phyloP scores from a whole-genome alignment of 78 protist genomes.

The Dictyostelium firmibasis region DNA sequence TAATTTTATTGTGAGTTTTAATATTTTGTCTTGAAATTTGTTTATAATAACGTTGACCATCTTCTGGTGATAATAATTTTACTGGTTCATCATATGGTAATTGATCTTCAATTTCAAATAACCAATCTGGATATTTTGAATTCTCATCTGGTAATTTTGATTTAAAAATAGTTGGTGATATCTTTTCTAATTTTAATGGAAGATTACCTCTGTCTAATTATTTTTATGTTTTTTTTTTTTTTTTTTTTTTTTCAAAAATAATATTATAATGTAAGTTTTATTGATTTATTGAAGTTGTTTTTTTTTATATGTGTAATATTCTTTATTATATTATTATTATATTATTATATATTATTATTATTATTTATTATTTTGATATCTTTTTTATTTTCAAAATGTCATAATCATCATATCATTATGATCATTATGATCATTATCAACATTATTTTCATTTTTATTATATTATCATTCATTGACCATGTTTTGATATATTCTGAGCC shows the following conservation, averaged over 20 bases:
- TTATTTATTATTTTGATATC: no score
- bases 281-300: no score
- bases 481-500: not conserved
- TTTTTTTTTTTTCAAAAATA: not conserved
- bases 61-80: conserved; percentile 52
- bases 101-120: conserved; percentile 34
- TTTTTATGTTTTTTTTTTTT: no score
- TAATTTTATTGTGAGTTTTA: conserved; percentile 38
- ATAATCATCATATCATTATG: no score
- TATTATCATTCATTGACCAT: not conserved
- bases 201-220: conserved; percentile 55
- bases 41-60: conserved; percentile 58
- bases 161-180: conserved; percentile 17
- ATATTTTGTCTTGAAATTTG: conserved; percentile 40
- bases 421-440: no score
- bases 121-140: conserved; percentile 46
- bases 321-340: not conserved
- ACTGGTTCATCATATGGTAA: conserved; percentile 57
- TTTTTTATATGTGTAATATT: not conserved
- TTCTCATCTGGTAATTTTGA: not conserved
- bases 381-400: no score
- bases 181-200: conserved; percentile 58
- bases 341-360: no score
- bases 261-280: not conserved
- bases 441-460: no score